Evolutionary conservation across 2,329 filamentous ascomycete species (phyloP), one percentile per base, ranked within the genome.

Genomic region (Paecilomyces sp.): DNA sequence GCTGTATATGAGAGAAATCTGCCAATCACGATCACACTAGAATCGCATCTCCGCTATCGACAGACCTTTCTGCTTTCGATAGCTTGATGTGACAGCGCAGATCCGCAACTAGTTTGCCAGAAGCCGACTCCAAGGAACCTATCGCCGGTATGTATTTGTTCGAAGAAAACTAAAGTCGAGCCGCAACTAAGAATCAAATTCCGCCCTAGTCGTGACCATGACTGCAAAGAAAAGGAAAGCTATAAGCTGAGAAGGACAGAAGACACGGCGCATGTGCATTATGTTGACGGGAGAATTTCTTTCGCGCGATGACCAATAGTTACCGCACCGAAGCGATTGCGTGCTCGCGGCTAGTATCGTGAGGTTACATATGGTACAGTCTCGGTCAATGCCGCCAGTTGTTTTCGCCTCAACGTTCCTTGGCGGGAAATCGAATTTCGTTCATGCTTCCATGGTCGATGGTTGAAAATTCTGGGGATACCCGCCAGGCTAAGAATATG

Each of bases 311-410:
- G 36, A 47, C 36, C 36, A 47, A 47, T 18, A 52, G 33, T 13
- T 15, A 47, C 28, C 12, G n/a, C 30, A 15, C 28, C 7, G 22
- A 12, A 15, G 13, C 36, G 36, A 47, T 51, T 41, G 56, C 56
- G 56, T 57, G 56, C 33, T 57, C 41, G 25, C 13, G 41, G 3
- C 36, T 47, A 47, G 36, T 13, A 54, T 66, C 24, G 62, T 61
- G 8, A 55, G 55, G 50, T 66, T 68, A 13, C 22, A 22, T 22
- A 22, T 22, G 22, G 22, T 22, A 22, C 56, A 56, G 18, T 47
- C 52, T 13, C 28, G 51, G 54, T 13, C 47, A 47, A 47, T n/a
- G 36, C 36, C n/a, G 7, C n/a, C 15, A 47, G 18, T 47, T 18
- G n/a, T 47, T 15, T 47, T 47, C n/a, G 36, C 15, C 15, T 18